These are phyloP conservation scores for Candolleomyces aberdarensis DNA, from an alignment of 768 basidiomycete genomes.

Conservation along the genomic window DNA sequence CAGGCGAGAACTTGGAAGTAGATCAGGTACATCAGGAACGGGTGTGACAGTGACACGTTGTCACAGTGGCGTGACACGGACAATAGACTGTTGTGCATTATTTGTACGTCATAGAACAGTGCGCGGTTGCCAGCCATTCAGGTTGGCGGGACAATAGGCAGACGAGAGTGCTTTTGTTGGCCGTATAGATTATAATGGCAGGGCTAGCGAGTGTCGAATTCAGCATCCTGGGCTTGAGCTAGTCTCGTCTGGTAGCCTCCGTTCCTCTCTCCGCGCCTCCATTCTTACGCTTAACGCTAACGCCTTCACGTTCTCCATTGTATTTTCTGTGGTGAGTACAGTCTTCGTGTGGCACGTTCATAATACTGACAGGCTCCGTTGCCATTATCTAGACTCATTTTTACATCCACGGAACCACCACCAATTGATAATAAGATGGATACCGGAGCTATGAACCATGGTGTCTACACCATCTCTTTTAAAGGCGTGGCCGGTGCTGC, in stretches of 20 bases:
- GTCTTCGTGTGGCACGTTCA: constrained; percentile 2
- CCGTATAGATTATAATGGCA: constrained; percentile 18
- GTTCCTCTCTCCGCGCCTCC: background rate
- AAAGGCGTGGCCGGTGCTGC: constrained; percentile 15
- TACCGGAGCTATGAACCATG: background rate
- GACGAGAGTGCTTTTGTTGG: constrained; percentile 8
- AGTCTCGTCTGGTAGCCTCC: constrained; percentile 23
- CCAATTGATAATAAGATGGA: background rate
- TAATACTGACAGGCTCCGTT: background rate
- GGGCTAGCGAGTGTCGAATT: background rate
- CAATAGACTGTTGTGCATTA: constrained; percentile 2
- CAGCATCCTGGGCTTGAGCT: constrained; percentile 20
- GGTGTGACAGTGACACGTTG: too few relatives aligned
- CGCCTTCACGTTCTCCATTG: constrained; percentile 9
- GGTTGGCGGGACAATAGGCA: constrained; percentile 9
- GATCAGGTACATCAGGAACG: too few relatives aligned
- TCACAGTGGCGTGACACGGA: too few relatives aligned
- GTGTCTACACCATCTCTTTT: background rate
- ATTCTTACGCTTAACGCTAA: background rate
- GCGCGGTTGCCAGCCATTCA: constrained; percentile 2
- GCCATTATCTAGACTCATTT: background rate
- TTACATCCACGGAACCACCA: too few relatives aligned
- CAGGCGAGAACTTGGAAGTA: too few relatives aligned
- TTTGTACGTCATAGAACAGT: constrained; percentile 3
- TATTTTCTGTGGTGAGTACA: constrained; percentile 2